Evolutionary conservation across 2,329 filamentous ascomycete genomes (phyloP).

Genomic region (Epichloe sp.): DNA sequence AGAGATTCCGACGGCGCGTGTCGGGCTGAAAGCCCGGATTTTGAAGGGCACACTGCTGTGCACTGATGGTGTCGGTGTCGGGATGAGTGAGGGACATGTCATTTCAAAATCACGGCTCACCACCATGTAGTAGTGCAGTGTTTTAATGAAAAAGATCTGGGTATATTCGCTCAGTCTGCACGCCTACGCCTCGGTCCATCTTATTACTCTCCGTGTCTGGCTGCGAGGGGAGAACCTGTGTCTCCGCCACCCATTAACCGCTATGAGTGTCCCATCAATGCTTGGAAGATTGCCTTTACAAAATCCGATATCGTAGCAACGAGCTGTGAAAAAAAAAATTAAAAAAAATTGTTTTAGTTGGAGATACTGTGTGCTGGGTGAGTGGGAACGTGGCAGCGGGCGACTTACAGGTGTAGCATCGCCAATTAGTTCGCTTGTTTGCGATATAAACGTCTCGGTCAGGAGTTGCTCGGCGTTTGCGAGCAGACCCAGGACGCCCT

Average conservation of each 20-base stretch:
- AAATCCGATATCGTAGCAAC: slow-evolving; percentile 20
- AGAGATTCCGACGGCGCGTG: too few species aligned
- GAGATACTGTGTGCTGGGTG: not conserved
- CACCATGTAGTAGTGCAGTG: too few species aligned
- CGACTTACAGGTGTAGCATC: slow-evolving; percentile 27
- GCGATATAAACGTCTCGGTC: slow-evolving; percentile 25
- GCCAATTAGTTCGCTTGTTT: slow-evolving; percentile 29
- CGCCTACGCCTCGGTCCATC: too few species aligned
- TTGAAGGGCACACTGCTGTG: too few species aligned
- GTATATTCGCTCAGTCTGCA: too few species aligned
- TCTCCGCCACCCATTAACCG: not conserved
- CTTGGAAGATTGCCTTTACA: slow-evolving; percentile 19
- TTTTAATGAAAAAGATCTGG: too few species aligned
- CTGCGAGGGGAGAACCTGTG: too few species aligned
- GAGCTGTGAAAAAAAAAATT: slow-evolving; percentile 10
- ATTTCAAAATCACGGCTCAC: too few species aligned
- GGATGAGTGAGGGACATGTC: too few species aligned
- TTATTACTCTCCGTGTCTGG: too few species aligned
- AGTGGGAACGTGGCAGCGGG: not conserved
- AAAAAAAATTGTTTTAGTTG: not conserved
- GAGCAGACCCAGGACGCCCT: slow-evolving; percentile 22
- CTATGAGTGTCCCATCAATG: slow-evolving; percentile 11
- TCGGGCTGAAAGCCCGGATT: too few species aligned
- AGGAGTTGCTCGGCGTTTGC: slow-evolving; percentile 26
- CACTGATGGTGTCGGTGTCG: too few species aligned